Evolutionary conservation across 257 asterid genomes (phyloP).

Genomic region (Eustoma russellianum): DNA sequence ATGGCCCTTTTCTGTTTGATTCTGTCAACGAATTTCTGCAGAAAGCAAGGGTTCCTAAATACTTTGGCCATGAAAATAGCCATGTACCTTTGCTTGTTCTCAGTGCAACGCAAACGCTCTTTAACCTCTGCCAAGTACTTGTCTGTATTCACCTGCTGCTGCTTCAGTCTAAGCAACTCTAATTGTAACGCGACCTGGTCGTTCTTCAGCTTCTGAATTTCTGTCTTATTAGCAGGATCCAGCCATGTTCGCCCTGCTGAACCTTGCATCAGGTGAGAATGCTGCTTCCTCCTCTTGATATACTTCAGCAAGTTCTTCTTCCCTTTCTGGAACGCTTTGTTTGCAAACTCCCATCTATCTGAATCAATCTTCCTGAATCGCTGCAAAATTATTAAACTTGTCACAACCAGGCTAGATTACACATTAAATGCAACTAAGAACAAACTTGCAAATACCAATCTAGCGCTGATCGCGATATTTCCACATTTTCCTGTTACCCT

Average conservation of each 20-base stretch:
- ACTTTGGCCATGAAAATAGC: constrained; percentile 36
- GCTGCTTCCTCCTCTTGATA: constrained; percentile 67
- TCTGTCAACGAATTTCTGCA: constrained; percentile 31
- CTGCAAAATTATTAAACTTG: constrained; percentile 21
- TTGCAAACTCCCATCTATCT: constrained; percentile 87
- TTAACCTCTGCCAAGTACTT: constrained; percentile 28
- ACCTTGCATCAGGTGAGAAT: constrained; percentile 24
- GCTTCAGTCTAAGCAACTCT: constrained; percentile 48
- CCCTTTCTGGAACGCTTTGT: constrained; percentile 58
- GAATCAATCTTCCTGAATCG: constrained; percentile 80
- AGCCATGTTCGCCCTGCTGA: constrained; percentile 22
- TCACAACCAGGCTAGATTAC: not conserved
- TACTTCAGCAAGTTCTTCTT: constrained; percentile 65
- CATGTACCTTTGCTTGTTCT: constrained; percentile 43
- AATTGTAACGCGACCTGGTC: constrained; percentile 33
- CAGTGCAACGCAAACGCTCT: constrained; percentile 38
- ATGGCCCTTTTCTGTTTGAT: constrained; percentile 19
- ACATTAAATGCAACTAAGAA: not conserved
- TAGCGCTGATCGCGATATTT: not conserved
- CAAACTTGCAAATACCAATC: too few species aligned
- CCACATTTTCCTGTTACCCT: too few species aligned
- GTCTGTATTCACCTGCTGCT: constrained; percentile 45
- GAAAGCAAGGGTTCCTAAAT: constrained; percentile 38
- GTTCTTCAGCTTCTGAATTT: constrained; percentile 38
- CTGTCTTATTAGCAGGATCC: constrained; percentile 26